Base-by-base conservation (phyloP, 108 stramenopile genomes). In the Stephanodiscus minutulus region DNA sequence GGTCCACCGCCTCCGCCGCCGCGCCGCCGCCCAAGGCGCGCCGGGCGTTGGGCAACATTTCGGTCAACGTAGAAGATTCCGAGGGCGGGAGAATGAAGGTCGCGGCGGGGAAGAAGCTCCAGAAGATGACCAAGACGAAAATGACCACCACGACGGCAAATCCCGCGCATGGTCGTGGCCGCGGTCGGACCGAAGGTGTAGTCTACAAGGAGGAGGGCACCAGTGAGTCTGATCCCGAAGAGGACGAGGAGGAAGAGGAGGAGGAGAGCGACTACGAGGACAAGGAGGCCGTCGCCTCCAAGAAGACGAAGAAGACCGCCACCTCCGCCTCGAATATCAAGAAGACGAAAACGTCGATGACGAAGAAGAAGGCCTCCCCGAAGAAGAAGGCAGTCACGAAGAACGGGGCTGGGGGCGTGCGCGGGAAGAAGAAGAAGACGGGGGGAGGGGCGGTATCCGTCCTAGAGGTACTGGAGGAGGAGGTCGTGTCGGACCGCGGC, bases 261-360 rank as follows among this genome's bases (percentile, higher is more conserved):
- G 64, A 49, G 18, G 64, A 64, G 64, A 64, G 64, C 47, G 64
- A 64, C 12, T 64, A 64, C 47, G 47, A 48, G 20, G 64, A 64
- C 25, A 21, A 10, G 3, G n/a, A 3, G 46, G 5, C 20, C 17
- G 5, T 12, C 12, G 20, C 39, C 61, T 20, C 24, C 46, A 64
- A 64, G 64, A 48, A 27, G 47, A 49, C 18, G 44, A 64, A 49
- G 37, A 46, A 15, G 7, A 47, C 20, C 24, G 35, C 44, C 61
- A 18, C 61, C 24, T 35, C 61, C 24, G 35, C 20, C n/a, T n/a
- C n/a, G 64, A 48, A 27, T 24, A 49, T 5, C 22, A 64, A 49
- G 37, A 46, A 15, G 7, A 47, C n/a, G n/a, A n/a, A n/a, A n/a
- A n/a, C n/a, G n/a, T n/a, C n/a, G 48, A 64, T 21, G 43, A 44